A percentile compares a stretch with the other conserved stretches of the same genome.
Evolutionary conservation across 192 early-diverging fungal species (phyloP).

Genomic region (Gamsiella multidivaricata): DNA sequence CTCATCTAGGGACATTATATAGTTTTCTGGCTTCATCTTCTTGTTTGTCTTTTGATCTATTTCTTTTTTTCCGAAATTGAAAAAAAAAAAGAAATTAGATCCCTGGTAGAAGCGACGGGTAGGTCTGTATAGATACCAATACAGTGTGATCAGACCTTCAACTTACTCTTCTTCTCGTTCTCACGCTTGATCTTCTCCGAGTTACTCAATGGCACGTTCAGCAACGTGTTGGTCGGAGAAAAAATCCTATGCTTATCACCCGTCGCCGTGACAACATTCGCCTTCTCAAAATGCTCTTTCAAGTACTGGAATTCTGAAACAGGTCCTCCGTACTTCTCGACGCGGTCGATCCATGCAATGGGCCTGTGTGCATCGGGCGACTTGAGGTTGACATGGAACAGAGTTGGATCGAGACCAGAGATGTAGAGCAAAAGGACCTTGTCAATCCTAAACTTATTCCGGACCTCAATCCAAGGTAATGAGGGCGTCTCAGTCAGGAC

Average conservation of each 20-base stretch:
- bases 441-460: conserved; percentile 49
- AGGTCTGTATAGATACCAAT: neutral
- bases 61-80: too few species aligned
- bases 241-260: conserved; percentile 49
- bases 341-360: conserved; percentile 14
- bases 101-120: neutral
- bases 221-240: conserved; percentile 53
- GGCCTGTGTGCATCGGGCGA: conserved; percentile 31
- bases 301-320: conserved; percentile 29
- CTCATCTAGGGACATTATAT: conserved; percentile 54
- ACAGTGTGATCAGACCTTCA: too few species aligned
- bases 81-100: neutral
- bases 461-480: conserved; percentile 49
- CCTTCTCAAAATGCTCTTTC: conserved; percentile 18
- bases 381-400: conserved; percentile 45
- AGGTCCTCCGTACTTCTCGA: conserved; percentile 11
- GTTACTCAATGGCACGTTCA: conserved; percentile 56
- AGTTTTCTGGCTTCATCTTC: conserved; percentile 53
- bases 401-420: conserved; percentile 55
- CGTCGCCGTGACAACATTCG: conserved; percentile 47
- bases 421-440: conserved; percentile 55
- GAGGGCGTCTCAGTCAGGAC: conserved; percentile 53
- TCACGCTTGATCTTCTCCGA: conserved; percentile 49
- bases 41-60: conserved; percentile 25
- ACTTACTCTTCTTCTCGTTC: conserved; percentile 38